These are phyloP conservation scores for Lentithecium fluviatile DNA, from an alignment of 495 filamentous ascomycete species.

Conservation along the genomic window DNA sequence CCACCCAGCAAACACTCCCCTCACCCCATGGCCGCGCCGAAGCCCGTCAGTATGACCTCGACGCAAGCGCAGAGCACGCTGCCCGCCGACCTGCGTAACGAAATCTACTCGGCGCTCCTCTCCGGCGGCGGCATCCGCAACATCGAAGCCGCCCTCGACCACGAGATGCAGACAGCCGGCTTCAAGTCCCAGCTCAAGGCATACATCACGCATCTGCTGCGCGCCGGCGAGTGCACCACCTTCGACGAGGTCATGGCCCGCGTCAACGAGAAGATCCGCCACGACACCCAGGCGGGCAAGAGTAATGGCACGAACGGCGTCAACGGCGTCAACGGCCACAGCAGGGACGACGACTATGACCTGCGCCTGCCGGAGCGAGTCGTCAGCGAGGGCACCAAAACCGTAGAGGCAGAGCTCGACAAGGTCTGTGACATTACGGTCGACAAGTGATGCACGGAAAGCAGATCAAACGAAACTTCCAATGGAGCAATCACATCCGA, in stretches of 20 bases:
- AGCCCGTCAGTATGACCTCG: conserved; percentile 17
- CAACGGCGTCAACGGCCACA: conserved; percentile 21
- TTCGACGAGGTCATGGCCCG: conserved; percentile 34
- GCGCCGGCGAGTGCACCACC: conserved; percentile 38
- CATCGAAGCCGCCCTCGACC: conserved; percentile 35
- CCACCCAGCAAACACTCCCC: not conserved
- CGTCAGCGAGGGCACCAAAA: conserved; percentile 34
- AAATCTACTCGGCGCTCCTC: conserved; percentile 34
- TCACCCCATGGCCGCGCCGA: conserved; percentile 3
- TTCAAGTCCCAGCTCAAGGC: conserved; percentile 34
- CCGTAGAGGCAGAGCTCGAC: conserved; percentile 37
- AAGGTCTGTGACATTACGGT: conserved; percentile 35
- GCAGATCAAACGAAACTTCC: not conserved
- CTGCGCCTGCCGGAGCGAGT: conserved; percentile 34
- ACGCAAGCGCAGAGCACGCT: conserved; percentile 9
- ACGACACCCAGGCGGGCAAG: conserved; percentile 1
- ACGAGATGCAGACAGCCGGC: conserved; percentile 33
- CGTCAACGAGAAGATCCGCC: conserved; percentile 28
- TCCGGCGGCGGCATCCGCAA: conserved; percentile 25
- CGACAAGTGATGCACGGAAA: conserved; percentile 3
- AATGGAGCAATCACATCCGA: too few species aligned
- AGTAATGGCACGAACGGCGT: conserved; percentile 6
- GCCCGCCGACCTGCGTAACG: conserved; percentile 26
- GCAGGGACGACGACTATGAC: conserved; percentile 24
- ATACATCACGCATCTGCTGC: conserved; percentile 36